Evolutionary conservation across 768 basidiomycete genomes (phyloP).

Genomic region (Agaricus subrufescens): DNA sequence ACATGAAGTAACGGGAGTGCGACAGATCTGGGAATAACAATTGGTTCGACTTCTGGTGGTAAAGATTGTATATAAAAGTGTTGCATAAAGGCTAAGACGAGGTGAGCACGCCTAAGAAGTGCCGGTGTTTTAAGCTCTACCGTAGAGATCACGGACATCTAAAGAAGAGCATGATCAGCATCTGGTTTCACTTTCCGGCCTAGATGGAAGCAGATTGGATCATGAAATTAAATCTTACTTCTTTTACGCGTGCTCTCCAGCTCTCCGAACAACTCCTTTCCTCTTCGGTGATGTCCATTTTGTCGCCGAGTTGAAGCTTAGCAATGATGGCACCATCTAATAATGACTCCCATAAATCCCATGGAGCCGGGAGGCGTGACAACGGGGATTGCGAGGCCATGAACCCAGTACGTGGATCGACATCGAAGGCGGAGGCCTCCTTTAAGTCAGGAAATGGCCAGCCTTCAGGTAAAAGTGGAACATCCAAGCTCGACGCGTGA

Average conservation of each 20-base stretch:
- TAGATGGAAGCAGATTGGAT: neutral
- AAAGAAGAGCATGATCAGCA: neutral
- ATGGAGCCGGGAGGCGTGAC: constrained; percentile 52
- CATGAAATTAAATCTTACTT: constrained; percentile 30
- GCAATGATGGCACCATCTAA: constrained; percentile 45
- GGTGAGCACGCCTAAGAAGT: constrained; percentile 68
- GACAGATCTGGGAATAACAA: constrained; percentile 70
- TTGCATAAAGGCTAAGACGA: constrained; percentile 69
- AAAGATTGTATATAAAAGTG: constrained; percentile 80
- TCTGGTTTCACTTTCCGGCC: neutral
- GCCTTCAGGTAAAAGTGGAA: neutral
- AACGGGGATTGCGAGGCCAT: constrained; percentile 79
- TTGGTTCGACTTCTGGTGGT: constrained; percentile 35
- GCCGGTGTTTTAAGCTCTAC: constrained; percentile 47
- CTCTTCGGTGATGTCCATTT: constrained; percentile 31
- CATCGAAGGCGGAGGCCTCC: constrained; percentile 81
- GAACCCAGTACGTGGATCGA: constrained; percentile 88
- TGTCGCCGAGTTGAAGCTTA: constrained; percentile 60
- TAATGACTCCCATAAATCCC: constrained; percentile 68
- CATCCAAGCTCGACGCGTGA: neutral
- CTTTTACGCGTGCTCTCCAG: constrained; percentile 51
- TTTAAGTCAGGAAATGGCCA: constrained; percentile 29
- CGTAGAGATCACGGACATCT: constrained; percentile 55
- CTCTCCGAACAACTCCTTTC: constrained; percentile 39
- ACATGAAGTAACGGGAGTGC: constrained; percentile 76